These are phyloP conservation scores for Candida schatavii DNA, from an alignment of 805 yeast species.

Conservation along the genomic window DNA sequence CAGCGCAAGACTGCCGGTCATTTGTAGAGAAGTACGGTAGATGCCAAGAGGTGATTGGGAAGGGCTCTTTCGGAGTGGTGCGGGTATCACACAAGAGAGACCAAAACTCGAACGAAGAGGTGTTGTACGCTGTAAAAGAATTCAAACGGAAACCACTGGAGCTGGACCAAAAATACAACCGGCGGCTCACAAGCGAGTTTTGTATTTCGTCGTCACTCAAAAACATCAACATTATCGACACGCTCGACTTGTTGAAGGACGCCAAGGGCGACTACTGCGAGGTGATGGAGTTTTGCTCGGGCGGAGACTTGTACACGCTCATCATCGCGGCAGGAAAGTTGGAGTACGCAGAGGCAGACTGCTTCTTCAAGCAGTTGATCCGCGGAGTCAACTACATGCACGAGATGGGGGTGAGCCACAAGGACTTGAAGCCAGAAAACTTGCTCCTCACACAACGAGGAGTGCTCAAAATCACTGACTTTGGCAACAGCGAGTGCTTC, in stretches of 20 bases:
- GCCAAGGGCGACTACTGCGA: slow-evolving; percentile 81
- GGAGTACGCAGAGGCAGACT: slow-evolving; percentile 82
- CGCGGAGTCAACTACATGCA: slow-evolving; percentile 88
- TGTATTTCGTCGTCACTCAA: slow-evolving; percentile 77
- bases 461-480: slow-evolving; percentile 77
- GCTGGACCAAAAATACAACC: slow-evolving; percentile 62
- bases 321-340: slow-evolving; percentile 75
- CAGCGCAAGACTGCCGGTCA: slow-evolving; percentile 43
- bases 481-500: slow-evolving; percentile 83
- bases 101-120: slow-evolving; percentile 25
- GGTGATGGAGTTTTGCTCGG: slow-evolving; percentile 82
- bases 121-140: slow-evolving; percentile 82
- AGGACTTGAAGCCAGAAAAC: slow-evolving; percentile 90
- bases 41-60: slow-evolving; percentile 92
- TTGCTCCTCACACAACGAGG: slow-evolving; percentile 72
- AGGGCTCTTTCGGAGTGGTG: slow-evolving; percentile 93
- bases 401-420: slow-evolving; percentile 83
- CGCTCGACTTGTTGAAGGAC: slow-evolving; percentile 75
- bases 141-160: slow-evolving; percentile 64
- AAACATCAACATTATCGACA: slow-evolving; percentile 73
- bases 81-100: slow-evolving; percentile 75
- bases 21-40: slow-evolving; percentile 89
- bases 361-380: slow-evolving; percentile 82
- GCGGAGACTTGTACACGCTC: slow-evolving; percentile 76
- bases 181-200: slow-evolving; percentile 77